Evolutionary conservation across 805 yeast genomes (phyloP), one percentile per base, ranked within the genome.

Genomic region (Hanseniaspora lindneri): DNA sequence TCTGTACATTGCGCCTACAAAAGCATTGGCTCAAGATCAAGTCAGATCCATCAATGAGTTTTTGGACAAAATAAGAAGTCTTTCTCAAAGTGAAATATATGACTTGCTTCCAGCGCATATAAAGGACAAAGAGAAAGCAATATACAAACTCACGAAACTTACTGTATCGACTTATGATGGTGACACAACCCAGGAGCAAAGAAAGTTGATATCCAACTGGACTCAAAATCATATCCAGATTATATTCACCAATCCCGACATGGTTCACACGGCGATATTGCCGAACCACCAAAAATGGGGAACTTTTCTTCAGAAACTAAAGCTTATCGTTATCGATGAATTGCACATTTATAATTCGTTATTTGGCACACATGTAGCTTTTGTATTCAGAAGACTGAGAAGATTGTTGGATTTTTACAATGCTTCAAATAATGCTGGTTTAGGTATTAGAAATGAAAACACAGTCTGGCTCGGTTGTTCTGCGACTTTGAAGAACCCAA

Each of bases 1-100:
- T 9, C 69, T 94, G 69, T 87, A 83, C 56, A 79, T 92, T 11
- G 92, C 92, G 57, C 99, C 99, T 2, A 92, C 99, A 0, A 92
- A 92, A 59, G 98, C 99, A 0, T 68, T 92, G 44, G 97, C 99
- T 0, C 98, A 92, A 59, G 98, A 92, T 67, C 99, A 92, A 63
- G 80, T 80, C 57, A 69, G 95, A 53, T 78, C 94, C n/a, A 66
- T 92, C 49, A 71, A 72, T 42, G 77, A 74, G 20, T 64, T 83
- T 10, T 64, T 81, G n/a, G 44, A 47, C 9, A 76, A 77, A 0
- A 32, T 46, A 3, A 46, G 32, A 32, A 14, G 17, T 6, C 14
- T 46, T 4, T n/a, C 43, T 13, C 27, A 10, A 11, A 63, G 64
- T 11, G 44, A 39, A 25, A 20, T 47, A 13, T 23, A 17, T 8